These are phyloP conservation scores for Sclerotinia trifoliorum DNA, from an alignment of 2,329 filamentous ascomycete genomes.

Conservation along the genomic window DNA sequence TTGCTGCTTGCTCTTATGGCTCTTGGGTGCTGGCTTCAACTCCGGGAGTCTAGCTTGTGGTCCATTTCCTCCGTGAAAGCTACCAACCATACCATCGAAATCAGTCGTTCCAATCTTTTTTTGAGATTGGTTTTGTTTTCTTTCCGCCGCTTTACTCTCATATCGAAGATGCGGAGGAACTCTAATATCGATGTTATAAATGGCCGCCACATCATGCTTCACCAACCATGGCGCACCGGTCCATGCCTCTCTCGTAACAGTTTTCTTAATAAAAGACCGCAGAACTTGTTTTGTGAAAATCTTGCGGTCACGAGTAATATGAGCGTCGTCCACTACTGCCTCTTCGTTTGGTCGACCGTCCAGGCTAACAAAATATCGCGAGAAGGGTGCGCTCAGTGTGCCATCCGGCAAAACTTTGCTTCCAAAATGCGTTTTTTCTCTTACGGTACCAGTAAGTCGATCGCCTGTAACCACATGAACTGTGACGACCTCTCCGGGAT, in stretches of 20 bases:
- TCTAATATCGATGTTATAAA: slow-evolving; percentile 83
- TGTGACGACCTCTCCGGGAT: slow-evolving; percentile 80
- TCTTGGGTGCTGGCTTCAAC: slow-evolving; percentile 71
- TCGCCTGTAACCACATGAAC: slow-evolving; percentile 69
- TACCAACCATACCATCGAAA: slow-evolving; percentile 41
- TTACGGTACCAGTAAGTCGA: slow-evolving; percentile 69
- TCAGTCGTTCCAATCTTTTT: slow-evolving; percentile 47
- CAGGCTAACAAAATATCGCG: slow-evolving; percentile 77
- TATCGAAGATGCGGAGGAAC: slow-evolving; percentile 80
- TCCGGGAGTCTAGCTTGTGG: slow-evolving; percentile 64
- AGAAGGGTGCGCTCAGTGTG: slow-evolving; percentile 66
- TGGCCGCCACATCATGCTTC: slow-evolving; percentile 77
- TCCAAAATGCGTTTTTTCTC: slow-evolving; percentile 81
- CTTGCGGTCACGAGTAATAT: slow-evolving; percentile 84
- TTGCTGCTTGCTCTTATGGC: slow-evolving; percentile 61
- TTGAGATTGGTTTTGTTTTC: slow-evolving; percentile 68
- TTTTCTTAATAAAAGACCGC: slow-evolving; percentile 91
- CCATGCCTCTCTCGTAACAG: slow-evolving; percentile 88
- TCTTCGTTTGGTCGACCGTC: slow-evolving; percentile 68
- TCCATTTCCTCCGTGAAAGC: slow-evolving; percentile 39
- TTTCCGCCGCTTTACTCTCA: slow-evolving; percentile 74
- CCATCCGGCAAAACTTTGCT: slow-evolving; percentile 64
- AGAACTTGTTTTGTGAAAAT: slow-evolving; percentile 94
- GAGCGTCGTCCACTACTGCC: slow-evolving; percentile 73
- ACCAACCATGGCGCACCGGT: slow-evolving; percentile 96